Base-by-base conservation (phyloP, 495 filamentous ascomycete species). In the Lophium mytilinum region DNA sequence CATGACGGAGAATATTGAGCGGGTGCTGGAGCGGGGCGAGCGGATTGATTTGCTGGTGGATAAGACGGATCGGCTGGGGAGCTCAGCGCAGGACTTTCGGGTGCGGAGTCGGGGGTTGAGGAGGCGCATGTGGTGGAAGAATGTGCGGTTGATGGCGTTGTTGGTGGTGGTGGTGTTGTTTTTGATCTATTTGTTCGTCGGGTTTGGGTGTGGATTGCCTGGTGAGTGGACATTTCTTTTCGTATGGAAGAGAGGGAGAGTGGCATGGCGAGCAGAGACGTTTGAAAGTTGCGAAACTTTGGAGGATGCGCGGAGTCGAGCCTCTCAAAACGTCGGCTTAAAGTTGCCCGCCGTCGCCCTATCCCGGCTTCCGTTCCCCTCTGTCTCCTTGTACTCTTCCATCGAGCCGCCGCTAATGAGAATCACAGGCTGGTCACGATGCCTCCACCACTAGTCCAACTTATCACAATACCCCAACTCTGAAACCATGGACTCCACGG, bases 61-160 rank as follows among this genome's bases (percentile, higher is more conserved):
- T 68, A 99, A 97, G 83, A 99, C 94, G 57, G 92, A 96, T 68
- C 77, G 90, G 57, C 68, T 96, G 48, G 90, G 90, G 9, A 87
- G 86, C 7, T 89, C 80, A 68, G 89, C 91, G 56, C 78, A 85
- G 67, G 91, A 96, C 73, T 96, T 96, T 68, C 72, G 90, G 50
- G 81, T 95, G n/a, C 74, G 90, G 59, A 90, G 85, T 66, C 76
- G 87, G 24, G 88, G 88, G 0, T 69, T 99, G 69, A 87, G 92
- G 75, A 77, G 93, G 70, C 76, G 82, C 66, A 97, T 97, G 94
- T 99, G 93, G 93, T 99, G 92, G 91, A 98, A 98, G 85, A 98
- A 98, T 74, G 79, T 92, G 17, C 93, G 94, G 61, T 57, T 76
- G 67, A 96, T 97, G 90, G 83, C 82, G 37, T 69, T 99, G 65